A percentile compares a stretch with the other conserved stretches of the same genome.
These are phyloP conservation scores for Pterocarpus santalinus DNA, from an alignment of 306 rosid genomes.

Conservation along the genomic window DNA sequence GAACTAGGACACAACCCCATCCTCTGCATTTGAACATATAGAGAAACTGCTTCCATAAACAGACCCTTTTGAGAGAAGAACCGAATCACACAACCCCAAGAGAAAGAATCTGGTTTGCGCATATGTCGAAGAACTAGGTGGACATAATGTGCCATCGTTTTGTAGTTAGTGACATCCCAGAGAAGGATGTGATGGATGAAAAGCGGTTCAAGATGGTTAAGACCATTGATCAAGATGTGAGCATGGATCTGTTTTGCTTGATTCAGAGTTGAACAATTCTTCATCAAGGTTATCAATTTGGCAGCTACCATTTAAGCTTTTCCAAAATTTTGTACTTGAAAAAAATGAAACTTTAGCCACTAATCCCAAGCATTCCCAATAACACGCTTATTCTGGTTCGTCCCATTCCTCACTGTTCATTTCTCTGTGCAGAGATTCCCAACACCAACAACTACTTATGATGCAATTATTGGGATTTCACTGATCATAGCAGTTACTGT, in stretches of 20 bases:
- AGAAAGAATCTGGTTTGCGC: constrained; percentile 65
- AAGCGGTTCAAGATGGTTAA: constrained; percentile 53
- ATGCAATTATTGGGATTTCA: neutral
- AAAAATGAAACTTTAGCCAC: neutral
- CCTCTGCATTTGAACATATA: constrained; percentile 68
- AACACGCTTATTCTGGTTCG: too few species aligned
- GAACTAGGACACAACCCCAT: constrained; percentile 66
- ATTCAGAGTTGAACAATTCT: constrained; percentile 48
- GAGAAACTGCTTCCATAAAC: constrained; percentile 65
- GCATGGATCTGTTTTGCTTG: constrained; percentile 75
- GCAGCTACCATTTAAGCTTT: constrained; percentile 48
- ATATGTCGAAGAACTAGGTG: constrained; percentile 54
- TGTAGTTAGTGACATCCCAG: constrained; percentile 49
- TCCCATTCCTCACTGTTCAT: too few species aligned
- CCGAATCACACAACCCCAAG: constrained; percentile 78
- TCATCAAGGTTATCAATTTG: constrained; percentile 53
- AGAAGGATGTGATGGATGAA: constrained; percentile 66
- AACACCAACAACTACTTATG: too few species aligned
- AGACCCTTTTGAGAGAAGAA: constrained; percentile 72
- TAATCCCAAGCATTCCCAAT: too few species aligned
- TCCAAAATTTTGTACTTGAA: neutral
- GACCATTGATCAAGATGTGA: constrained; percentile 53
- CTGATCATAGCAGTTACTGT: neutral
- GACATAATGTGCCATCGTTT: constrained; percentile 55
- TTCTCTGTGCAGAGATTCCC: too few species aligned